Evolutionary conservation across 257 asterid genomes (phyloP), one percentile per base, ranked within the genome.

Genomic region (Salvia splendens): DNA sequence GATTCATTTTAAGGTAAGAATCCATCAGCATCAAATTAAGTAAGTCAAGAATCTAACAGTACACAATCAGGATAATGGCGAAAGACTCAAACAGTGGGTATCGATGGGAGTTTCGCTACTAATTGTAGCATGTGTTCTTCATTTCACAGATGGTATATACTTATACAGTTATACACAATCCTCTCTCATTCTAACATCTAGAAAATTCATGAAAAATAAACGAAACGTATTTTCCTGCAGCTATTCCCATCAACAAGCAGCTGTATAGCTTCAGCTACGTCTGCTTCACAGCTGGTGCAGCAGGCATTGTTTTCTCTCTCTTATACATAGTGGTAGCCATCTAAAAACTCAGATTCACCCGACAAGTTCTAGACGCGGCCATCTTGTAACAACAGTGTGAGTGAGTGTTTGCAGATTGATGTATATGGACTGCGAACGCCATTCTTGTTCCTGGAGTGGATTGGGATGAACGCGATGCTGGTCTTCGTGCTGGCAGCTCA

Each of bases 381-480:
- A 0, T 6, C 5, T 17, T 40, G 2, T 1, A 3, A 61, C 12
- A 14, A 15, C 12, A 12, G 9, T 59, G 38, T 33, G 5, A 43
- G 28, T 45, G 72, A 14, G 65, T 3, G 43, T 60, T 30, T 12
- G 5, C 77, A 70, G 80, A 65, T 76, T 53, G 95, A 89, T 72
- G 88, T 85, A 4, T 81, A 79, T 84, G 95, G 92, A 54, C 3
- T 74, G 57, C 77, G 95, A 1, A 69, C 28, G 16, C 96, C 95
- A 6, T 92, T 92, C 83, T 48, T 92, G 88, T 89, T 87, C 79
- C 77, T 92, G 35, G 98, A 92, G 67, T 92, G 96, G 98, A 92
- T 89, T 61, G 96, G 98, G 64, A 87, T 92, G 98, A 89, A 89
- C 5, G 95, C 96, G 8, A 92, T 89, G 96, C 78, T 92, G 78